Evolutionary conservation across 1,284 basidiomycete genomes (phyloP), one percentile per base, ranked within the genome.

Genomic region (Cryptococcus deneoformans): DNA sequence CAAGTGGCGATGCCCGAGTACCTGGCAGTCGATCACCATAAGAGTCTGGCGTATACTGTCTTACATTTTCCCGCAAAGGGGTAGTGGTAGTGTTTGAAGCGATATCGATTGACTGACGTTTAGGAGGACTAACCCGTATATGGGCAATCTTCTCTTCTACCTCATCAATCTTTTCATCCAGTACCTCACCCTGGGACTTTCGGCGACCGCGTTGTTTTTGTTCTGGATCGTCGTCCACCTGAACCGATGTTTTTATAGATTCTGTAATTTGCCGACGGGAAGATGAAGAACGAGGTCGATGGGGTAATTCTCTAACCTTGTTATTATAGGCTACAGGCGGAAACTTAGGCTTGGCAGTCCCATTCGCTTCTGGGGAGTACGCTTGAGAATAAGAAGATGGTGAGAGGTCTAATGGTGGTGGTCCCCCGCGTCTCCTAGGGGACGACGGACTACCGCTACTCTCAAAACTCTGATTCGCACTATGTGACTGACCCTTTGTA

Each of bases 91-190:
- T 29, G 29, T 29, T 29, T 4, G 29, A 29, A 29, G 29, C 5
- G 29, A 29, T 4, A 29, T 29, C 29, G 5, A 29, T 29, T 29
- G 29, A 29, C 5, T 29, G 29, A 29, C 5, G 29, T 29, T 29
- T 29, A 29, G 3, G 29, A 29, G 29, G 29, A 29, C 29, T 29
- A 29, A 29, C 29, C 29, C 29, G 5, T 4, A 29, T 4, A 29
- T 29, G 29, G 29, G 57, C 58, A 24, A 72, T 59, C 49, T 63
- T 63, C 45, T 69, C 71, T 51, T 74, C 71, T 0, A 69, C 71
- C 46, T 69, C 63, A 8, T 63, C 59, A n/a, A 76, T 72, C 40
- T 65, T 60, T 4, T 69, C 66, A 48, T 74, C 71, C 6, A 71
- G 46, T n/a, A 62, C 50, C 9, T 37, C 59, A 1, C 50, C 61